phyloP scores from a whole-genome alignment of 495 filamentous ascomycete species.

The Massariosphaeria phaeospora region DNA sequence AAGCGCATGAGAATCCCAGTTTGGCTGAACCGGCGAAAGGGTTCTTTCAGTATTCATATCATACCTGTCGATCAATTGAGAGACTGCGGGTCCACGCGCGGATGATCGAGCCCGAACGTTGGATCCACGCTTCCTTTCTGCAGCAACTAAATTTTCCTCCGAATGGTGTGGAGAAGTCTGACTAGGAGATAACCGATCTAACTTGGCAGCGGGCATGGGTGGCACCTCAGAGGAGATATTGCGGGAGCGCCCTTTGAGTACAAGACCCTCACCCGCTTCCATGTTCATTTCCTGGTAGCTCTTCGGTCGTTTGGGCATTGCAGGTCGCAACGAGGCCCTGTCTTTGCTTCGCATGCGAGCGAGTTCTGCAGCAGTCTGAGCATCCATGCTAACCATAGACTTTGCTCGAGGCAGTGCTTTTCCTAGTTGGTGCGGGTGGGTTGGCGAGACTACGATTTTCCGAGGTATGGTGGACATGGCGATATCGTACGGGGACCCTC shows the following conservation, averaged over 20 bases:
- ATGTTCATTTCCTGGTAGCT: constrained; percentile 28
- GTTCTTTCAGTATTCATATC: constrained; percentile 9
- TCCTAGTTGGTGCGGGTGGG: constrained; percentile 41
- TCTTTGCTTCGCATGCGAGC: constrained; percentile 42
- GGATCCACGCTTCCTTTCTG: background rate
- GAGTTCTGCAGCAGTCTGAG: constrained; percentile 37
- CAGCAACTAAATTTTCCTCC: background rate
- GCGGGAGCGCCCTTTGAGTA: constrained; percentile 6
- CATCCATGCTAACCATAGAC: constrained; percentile 39
- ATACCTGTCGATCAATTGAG: constrained; percentile 23
- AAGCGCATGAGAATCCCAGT: constrained; percentile 28
- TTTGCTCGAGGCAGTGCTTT: constrained; percentile 25
- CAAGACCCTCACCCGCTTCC: constrained; percentile 16
- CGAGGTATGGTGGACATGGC: constrained; percentile 30
- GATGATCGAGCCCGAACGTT: constrained; percentile 11
- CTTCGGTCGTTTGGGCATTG: constrained; percentile 21
- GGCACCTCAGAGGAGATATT: constrained; percentile 26
- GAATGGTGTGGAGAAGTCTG: background rate
- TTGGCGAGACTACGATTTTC: constrained; percentile 9
- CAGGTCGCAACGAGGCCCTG: constrained; percentile 17
- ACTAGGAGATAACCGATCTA: background rate
- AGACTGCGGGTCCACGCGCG: constrained; percentile 15
- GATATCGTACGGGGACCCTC: constrained; percentile 44
- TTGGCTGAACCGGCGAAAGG: background rate
- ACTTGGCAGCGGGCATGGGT: constrained; percentile 31